Conservation (phyloP, 139 green algal species). For the Picochlorum costavermella region DNA sequence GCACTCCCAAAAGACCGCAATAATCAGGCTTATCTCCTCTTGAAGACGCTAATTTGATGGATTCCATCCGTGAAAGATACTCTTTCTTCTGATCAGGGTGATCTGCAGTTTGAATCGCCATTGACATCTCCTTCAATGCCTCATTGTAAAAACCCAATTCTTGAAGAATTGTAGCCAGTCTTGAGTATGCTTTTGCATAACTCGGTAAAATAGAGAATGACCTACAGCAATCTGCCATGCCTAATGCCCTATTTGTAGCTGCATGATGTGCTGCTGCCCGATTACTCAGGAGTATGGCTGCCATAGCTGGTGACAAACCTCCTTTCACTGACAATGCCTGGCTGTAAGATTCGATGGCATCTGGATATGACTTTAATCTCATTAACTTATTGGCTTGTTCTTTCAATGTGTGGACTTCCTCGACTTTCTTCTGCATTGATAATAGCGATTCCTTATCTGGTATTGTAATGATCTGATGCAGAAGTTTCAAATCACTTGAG, state of each 20-base stretch:
- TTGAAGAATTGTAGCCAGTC: slow-evolving; percentile 33
- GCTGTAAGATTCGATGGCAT: slow-evolving; percentile 41
- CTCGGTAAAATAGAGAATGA: slow-evolving; percentile 51
- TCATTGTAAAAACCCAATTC: slow-evolving; percentile 28
- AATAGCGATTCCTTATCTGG: too few species aligned
- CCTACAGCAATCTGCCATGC: slow-evolving; percentile 66
- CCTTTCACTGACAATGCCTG: slow-evolving; percentile 24
- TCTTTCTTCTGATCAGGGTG: neutral
- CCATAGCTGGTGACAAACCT: slow-evolving; percentile 30
- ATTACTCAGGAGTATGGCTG: slow-evolving; percentile 71
- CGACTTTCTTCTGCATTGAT: slow-evolving; percentile 3
- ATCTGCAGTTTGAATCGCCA: slow-evolving; percentile 2
- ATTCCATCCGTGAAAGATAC: slow-evolving; percentile 14
- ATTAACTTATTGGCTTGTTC: slow-evolving; percentile 49
- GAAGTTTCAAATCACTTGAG: too few species aligned
- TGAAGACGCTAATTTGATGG: too few species aligned
- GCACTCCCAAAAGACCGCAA: slow-evolving; percentile 29
- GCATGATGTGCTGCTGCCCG: slow-evolving; percentile 59
- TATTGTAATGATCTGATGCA: too few species aligned
- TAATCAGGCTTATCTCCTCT: slow-evolving; percentile 7
- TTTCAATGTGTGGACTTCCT: slow-evolving; percentile 26
- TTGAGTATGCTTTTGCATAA: slow-evolving; percentile 42
- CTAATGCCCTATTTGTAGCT: slow-evolving; percentile 32
- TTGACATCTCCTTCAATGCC: slow-evolving; percentile 18
- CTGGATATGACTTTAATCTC: slow-evolving; percentile 22